These are phyloP conservation scores for Wickerhamiella nectarea DNA, from an alignment of 805 yeast genomes.

Conservation along the genomic window DNA sequence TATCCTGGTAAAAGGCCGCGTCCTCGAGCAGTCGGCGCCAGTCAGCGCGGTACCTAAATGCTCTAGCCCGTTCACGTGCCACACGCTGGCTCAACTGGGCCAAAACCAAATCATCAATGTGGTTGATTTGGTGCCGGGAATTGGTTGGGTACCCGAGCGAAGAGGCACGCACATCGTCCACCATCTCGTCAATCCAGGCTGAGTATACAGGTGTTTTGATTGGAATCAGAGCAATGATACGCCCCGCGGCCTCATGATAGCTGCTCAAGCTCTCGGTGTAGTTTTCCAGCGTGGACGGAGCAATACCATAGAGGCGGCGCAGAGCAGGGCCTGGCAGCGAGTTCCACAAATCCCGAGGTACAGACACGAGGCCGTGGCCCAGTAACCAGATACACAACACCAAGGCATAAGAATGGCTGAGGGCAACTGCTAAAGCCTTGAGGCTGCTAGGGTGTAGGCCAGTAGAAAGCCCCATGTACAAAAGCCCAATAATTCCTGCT, in stretches of 20 bases:
- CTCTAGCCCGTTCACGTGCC: slow-evolving; percentile 38
- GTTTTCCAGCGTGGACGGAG: slow-evolving; percentile 46
- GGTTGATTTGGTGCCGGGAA: slow-evolving; percentile 10
- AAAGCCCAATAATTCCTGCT: slow-evolving; percentile 38
- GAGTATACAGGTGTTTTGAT: slow-evolving; percentile 36
- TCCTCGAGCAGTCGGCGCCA: slow-evolving; percentile 38
- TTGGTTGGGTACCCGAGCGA: slow-evolving; percentile 10
- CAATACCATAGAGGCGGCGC: slow-evolving; percentile 34
- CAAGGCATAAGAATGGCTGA: slow-evolving; percentile 65
- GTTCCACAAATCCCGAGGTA: slow-evolving; percentile 40
- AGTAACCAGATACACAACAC: slow-evolving; percentile 66
- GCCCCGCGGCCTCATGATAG: slow-evolving; percentile 49
- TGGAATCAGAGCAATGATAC: slow-evolving; percentile 39
- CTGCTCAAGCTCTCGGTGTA: slow-evolving; percentile 49
- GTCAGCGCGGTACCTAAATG: slow-evolving; percentile 42
- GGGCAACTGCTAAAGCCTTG: slow-evolving; percentile 55
- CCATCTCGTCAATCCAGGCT: slow-evolving; percentile 52
- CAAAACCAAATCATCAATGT: slow-evolving; percentile 32
- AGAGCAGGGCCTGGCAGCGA: slow-evolving; percentile 29
- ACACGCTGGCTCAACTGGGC: slow-evolving; percentile 39
- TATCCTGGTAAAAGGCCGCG: slow-evolving; percentile 44
- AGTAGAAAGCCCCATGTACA: slow-evolving; percentile 45
- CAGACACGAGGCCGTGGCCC: slow-evolving; percentile 64
- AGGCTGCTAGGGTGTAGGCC: slow-evolving; percentile 44
- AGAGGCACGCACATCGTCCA: slow-evolving; percentile 28